Evolutionary conservation across 31 red algal genomes (phyloP).

Genomic region (Bonnemaisonia californica): DNA sequence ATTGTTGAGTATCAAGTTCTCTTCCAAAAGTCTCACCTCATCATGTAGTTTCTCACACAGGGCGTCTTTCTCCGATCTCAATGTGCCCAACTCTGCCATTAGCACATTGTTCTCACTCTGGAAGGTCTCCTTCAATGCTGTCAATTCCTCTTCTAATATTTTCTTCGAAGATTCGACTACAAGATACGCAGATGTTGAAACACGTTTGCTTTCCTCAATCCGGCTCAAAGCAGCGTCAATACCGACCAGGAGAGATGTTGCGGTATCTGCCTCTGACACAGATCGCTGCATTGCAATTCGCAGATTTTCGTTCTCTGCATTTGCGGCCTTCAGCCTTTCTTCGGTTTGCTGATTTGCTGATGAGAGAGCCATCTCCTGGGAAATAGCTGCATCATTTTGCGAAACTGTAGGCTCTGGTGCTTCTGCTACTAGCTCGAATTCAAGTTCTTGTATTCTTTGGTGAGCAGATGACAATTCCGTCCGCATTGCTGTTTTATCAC

Average conservation of each 20-base stretch:
- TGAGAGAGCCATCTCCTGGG: not conserved
- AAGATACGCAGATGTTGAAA: not conserved
- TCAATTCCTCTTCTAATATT: not conserved
- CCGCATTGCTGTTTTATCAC: conserved; percentile 48
- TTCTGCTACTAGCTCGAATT: conserved; percentile 19
- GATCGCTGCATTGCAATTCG: conserved; percentile 16
- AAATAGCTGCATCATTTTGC: not conserved
- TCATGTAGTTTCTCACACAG: not conserved
- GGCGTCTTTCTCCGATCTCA: not conserved
- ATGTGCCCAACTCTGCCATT: not conserved
- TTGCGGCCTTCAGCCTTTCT: conserved; percentile 15
- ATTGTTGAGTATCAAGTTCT: not conserved
- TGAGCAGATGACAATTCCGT: conserved; percentile 33
- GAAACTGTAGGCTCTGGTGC: conserved; percentile 16
- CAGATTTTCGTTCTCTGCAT: conserved; percentile 56
- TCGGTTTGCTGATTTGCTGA: conserved; percentile 4
- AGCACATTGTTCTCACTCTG: not conserved
- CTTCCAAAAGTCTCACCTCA: not conserved
- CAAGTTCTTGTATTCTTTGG: conserved; percentile 28
- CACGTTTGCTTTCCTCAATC: conserved; percentile 21
- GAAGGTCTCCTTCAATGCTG: not conserved
- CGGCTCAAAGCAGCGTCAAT: conserved; percentile 20
- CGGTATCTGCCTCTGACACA: conserved; percentile 33
- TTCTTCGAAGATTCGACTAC: not conserved
- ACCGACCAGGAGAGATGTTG: conserved; percentile 9